Base-by-base conservation (phyloP, 163 green algal genomes). In the Coccomyxa subellipsoidea region DNA sequence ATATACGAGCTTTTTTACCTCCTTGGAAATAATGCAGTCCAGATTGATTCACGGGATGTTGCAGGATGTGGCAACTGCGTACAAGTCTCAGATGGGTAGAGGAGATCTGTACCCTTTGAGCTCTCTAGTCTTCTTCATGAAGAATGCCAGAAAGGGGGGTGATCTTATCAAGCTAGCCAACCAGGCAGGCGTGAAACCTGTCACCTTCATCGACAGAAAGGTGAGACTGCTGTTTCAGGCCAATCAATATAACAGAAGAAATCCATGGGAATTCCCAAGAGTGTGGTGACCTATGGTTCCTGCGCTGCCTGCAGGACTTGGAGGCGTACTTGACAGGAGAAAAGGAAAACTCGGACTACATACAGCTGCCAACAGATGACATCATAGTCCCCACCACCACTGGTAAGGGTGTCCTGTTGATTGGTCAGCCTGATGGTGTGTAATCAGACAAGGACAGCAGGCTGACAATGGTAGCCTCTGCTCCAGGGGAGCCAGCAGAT, bases 241-340 rank as follows among this genome's bases (percentile, higher is more conserved):
- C 6, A 15, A 25, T 32, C 69, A 37, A 23, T n/a, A 35, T 1
- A 25, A n/a, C 69, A 31, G 69, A n/a, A n/a, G n/a, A n/a, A n/a
- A n/a, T n/a, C n/a, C n/a, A n/a, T n/a, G n/a, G n/a, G n/a, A n/a
- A n/a, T n/a, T n/a, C n/a, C n/a, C n/a, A n/a, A n/a, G n/a, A n/a
- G n/a, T n/a, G n/a, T n/a, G n/a, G n/a, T n/a, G n/a, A n/a, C n/a
- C n/a, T n/a, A n/a, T n/a, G n/a, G n/a, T n/a, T n/a, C n/a, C n/a
- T n/a, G n/a, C n/a, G n/a, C n/a, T n/a, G n/a, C n/a, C n/a, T 38
- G 7, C 80, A 94, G 89, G 90, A 95, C 80, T 69, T 95, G 29
- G 81, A 90, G 37, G 81, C 88, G 2, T 92, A 91, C 73, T 75
- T 95, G 29, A 91, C 88, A 2, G 90, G 90, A 8, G 72, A 84